These are phyloP conservation scores for Talaromyces marneffei DNA, from an alignment of 2,329 filamentous ascomycete species.

Conservation along the genomic window DNA sequence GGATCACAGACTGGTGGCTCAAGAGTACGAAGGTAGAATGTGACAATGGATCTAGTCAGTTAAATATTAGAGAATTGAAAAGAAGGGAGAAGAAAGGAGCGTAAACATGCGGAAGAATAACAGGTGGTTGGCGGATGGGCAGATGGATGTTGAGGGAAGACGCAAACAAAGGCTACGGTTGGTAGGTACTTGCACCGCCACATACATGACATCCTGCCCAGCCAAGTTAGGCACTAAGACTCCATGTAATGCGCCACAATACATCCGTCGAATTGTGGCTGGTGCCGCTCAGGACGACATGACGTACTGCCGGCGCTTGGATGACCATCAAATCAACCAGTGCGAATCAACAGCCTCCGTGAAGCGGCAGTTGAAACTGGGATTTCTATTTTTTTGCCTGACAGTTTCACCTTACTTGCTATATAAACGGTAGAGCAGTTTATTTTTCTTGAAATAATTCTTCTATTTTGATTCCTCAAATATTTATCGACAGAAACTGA, in stretches of 20 bases:
- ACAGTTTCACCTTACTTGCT: neutral
- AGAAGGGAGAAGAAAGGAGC: neutral
- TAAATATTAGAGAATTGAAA: neutral
- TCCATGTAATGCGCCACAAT: neutral
- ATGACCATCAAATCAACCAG: neutral
- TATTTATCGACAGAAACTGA: neutral
- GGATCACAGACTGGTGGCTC: neutral
- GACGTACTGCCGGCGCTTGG: neutral
- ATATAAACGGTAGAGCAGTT: neutral
- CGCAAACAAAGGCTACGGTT: neutral
- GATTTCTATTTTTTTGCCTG: neutral
- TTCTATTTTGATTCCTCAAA: neutral
- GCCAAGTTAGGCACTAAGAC: neutral
- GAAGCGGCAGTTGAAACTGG: slow-evolving; percentile 3
- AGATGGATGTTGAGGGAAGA: neutral
- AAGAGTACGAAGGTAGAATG: neutral
- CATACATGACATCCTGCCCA: neutral
- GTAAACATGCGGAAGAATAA: neutral
- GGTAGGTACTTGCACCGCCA: slow-evolving; percentile 6
- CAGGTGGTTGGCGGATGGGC: neutral
- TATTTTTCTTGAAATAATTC: neutral
- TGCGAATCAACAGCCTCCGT: neutral
- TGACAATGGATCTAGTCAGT: neutral
- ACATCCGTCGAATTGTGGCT: slow-evolving; percentile 4
- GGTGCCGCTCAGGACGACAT: neutral